These are phyloP conservation scores for Penicillium sp. DNA, from an alignment of 2,329 filamentous ascomycete species.

Conservation along the genomic window DNA sequence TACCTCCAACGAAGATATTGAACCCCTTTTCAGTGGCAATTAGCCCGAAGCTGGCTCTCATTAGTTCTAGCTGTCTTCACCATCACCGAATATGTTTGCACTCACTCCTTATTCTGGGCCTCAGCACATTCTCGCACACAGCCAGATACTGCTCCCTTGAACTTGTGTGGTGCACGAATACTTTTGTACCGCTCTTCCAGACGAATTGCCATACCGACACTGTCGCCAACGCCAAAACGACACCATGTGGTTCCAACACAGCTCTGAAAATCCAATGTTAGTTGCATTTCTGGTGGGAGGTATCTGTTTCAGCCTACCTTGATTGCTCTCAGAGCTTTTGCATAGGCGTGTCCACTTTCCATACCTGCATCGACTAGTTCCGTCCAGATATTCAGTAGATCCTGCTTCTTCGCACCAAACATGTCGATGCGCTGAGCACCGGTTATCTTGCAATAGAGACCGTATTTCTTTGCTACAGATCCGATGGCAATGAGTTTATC, in stretches of 20 bases:
- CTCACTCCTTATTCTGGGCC: slow-evolving; percentile 85
- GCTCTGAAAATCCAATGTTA: slow-evolving; percentile 48
- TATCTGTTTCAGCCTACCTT: slow-evolving; percentile 51
- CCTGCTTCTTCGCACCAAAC: slow-evolving; percentile 87
- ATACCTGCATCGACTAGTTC: slow-evolving; percentile 78
- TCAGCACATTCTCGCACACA: slow-evolving; percentile 93
- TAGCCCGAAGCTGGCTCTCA: slow-evolving; percentile 66
- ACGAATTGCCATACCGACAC: slow-evolving; percentile 84
- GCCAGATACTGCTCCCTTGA: slow-evolving; percentile 85
- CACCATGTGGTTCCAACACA: slow-evolving; percentile 93
- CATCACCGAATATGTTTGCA: background rate
- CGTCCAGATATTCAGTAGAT: slow-evolving; percentile 78
- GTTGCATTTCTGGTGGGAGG: background rate
- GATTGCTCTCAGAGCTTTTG: slow-evolving; percentile 82
- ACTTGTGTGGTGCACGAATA: slow-evolving; percentile 83
- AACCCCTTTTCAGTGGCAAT: slow-evolving; percentile 92
- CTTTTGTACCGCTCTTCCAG: slow-evolving; percentile 91
- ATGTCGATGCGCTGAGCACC: slow-evolving; percentile 89
- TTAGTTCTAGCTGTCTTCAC: slow-evolving; percentile 9
- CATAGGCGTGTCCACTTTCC: slow-evolving; percentile 89
- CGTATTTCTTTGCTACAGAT: slow-evolving; percentile 78
- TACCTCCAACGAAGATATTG: slow-evolving; percentile 88
- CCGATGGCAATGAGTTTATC: slow-evolving; percentile 83
- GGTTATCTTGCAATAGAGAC: slow-evolving; percentile 87
- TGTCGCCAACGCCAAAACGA: slow-evolving; percentile 82